A percentile compares a stretch with the other conserved stretches of the same genome.
phyloP scores from a whole-genome alignment of 495 filamentous ascomycete genomes.

The Penicillium maclennaniae region DNA sequence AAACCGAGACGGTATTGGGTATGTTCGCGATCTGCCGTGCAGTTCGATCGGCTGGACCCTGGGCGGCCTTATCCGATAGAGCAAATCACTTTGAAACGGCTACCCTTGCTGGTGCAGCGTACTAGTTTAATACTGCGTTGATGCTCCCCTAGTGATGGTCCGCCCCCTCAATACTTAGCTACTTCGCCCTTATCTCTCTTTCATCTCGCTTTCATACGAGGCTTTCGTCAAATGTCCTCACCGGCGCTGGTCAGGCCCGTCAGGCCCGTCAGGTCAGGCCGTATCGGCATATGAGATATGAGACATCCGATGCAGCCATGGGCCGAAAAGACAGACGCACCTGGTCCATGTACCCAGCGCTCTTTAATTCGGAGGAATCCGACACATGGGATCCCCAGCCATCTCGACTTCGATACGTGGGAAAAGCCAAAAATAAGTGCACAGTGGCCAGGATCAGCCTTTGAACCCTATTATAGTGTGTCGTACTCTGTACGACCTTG shows the following conservation, averaged over 20 bases:
- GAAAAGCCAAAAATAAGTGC: constrained; percentile 17
- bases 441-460: constrained; percentile 23
- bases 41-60: constrained; percentile 10
- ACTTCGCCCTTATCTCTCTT: not conserved
- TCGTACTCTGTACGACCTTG: constrained; percentile 11
- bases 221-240: not conserved
- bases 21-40: constrained; percentile 1
- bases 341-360: not conserved
- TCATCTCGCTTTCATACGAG: not conserved
- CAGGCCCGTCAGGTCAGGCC: constrained; percentile 5
- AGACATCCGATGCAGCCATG: constrained; percentile 35
- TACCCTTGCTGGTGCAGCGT: constrained; percentile 2
- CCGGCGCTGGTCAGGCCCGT: too few species aligned
- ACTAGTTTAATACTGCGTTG: not conserved
- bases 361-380: not conserved
- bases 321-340: constrained; percentile 4
- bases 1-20: not conserved
- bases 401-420: not conserved
- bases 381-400: not conserved
- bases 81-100: constrained; percentile 5
- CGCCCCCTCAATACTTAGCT: not conserved
- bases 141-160: not conserved
- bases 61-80: constrained; percentile 7
- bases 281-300: constrained; percentile 34
- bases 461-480: constrained; percentile 21